Base-by-base conservation (phyloP, 441 rosid genomes). In the Corymbia citriodora region DNA sequence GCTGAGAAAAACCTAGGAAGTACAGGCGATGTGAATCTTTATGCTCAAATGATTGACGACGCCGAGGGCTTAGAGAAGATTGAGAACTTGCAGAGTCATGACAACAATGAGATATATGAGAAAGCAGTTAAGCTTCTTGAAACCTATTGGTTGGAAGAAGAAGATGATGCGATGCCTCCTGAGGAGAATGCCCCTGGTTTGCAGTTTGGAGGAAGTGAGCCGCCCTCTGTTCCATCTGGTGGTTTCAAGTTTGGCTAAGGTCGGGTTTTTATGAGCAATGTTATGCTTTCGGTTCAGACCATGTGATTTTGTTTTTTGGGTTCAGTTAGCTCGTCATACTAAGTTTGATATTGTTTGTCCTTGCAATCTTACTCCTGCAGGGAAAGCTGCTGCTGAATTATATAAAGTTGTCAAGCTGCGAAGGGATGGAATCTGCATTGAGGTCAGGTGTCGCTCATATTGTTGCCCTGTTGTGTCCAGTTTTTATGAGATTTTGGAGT, bases 101-200 rank as follows among this genome's bases (percentile, higher is more conserved):
- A 97, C 92, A 96, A 95, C 90, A 92, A 89, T 55, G 98, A 96
- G 90, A 96, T 96, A 49, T 96, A 96, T 90, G 96, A 96, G 93
- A 97, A 97, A 92, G 97, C 97, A 87, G 97, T 97, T 79, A 96
- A 95, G 92, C 94, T 97, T 89, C 96, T 97, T 3, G 98, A 96
- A 93, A 94, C 97, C 54, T 97, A 96, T 92, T 97, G 99, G 99
- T 88, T 95, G 92, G 98, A 95, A 91, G 98, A 96, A 88, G 99
- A 96, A 19, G 98, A 95, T 11, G 98, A 95, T 92, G 93, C 95
- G 21, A 94, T 94, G 95, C 96, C 96, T 31, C 93, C 96, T 49
- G 99, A 96, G 49, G 97, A 94, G 90, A 92, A 93, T 59, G 86
- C 95, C 36, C 21, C 95, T 49, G 96, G 94, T 49, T 95, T 96